These are phyloP conservation scores for Penicillium janthinellum DNA, from an alignment of 2,329 filamentous ascomycete genomes.

Conservation along the genomic window DNA sequence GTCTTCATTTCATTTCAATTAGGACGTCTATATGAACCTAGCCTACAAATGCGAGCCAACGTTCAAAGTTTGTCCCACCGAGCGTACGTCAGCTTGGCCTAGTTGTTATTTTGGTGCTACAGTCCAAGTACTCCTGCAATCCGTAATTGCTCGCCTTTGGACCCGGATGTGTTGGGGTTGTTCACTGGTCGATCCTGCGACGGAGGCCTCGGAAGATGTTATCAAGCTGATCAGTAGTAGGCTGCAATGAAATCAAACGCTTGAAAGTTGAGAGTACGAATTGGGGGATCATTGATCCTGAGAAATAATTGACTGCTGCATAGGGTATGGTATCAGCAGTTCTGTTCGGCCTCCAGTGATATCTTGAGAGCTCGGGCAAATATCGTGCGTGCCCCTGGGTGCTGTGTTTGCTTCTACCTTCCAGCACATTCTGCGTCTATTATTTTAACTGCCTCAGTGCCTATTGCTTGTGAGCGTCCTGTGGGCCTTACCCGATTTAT, in stretches of 20 bases:
- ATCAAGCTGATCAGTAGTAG: background rate
- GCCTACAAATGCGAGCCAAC: background rate
- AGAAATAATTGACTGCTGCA: background rate
- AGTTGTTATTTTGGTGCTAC: background rate
- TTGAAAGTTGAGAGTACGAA: background rate
- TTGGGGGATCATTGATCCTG: background rate
- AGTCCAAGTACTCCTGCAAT: no score
- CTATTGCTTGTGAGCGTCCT: background rate
- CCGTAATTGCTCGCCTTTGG: no score
- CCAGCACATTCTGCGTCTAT: background rate
- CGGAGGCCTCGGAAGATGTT: background rate
- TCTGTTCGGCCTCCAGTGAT: background rate
- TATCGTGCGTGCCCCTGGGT: background rate
- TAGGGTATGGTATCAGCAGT: background rate
- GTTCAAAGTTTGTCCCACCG: background rate
- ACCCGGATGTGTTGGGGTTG: background rate
- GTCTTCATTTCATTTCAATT: no score
- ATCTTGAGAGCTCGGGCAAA: background rate
- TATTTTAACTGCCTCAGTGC: no score
- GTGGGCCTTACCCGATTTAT: background rate
- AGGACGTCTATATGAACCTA: background rate
- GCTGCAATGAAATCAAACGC: background rate
- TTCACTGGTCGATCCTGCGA: background rate
- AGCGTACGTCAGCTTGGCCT: background rate
- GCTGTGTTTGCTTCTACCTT: no score